These are phyloP conservation scores for Cardamine chenopodiifolia DNA, from an alignment of 345 rosid genomes.

Conservation along the genomic window DNA sequence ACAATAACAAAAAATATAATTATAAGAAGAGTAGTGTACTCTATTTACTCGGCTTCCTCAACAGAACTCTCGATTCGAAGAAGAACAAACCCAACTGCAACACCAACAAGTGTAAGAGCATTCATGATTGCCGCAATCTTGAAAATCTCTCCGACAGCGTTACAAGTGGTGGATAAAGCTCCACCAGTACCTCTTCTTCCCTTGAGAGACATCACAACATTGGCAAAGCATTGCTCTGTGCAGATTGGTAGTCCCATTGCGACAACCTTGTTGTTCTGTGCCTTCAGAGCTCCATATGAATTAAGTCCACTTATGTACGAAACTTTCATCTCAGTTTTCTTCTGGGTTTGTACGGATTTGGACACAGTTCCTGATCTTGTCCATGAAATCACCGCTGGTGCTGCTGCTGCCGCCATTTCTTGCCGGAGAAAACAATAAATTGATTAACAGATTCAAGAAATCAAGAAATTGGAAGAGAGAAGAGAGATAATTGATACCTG, in stretches of 20 bases:
- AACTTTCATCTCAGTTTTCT: conserved; percentile 36
- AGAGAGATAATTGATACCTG: conserved; percentile 17
- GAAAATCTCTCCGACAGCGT: conserved; percentile 56
- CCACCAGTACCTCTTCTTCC: conserved; percentile 44
- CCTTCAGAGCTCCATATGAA: conserved; percentile 51
- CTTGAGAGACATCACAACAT: conserved; percentile 45
- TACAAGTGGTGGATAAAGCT: conserved; percentile 51
- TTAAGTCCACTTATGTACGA: conserved; percentile 47
- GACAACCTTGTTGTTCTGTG: conserved; percentile 46
- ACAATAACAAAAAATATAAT: conserved; percentile 15
- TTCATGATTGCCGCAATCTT: conserved; percentile 62
- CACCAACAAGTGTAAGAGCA: conserved; percentile 61
- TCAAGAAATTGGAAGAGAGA: not conserved
- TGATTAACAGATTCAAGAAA: not conserved
- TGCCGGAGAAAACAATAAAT: not conserved
- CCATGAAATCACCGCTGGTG: conserved; percentile 44
- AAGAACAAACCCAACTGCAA: conserved; percentile 66
- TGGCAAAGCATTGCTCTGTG: conserved; percentile 50
- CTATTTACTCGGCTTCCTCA: conserved; percentile 59
- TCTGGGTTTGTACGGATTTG: conserved; percentile 34
- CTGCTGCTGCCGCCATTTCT: conserved; percentile 49
- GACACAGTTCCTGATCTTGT: conserved; percentile 17
- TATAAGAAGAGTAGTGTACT: conserved; percentile 1
- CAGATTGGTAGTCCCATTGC: conserved; percentile 46
- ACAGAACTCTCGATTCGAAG: conserved; percentile 56